These are phyloP conservation scores for Diaporthe sp. DNA, from an alignment of 2,329 filamentous ascomycete species.

Conservation along the genomic window DNA sequence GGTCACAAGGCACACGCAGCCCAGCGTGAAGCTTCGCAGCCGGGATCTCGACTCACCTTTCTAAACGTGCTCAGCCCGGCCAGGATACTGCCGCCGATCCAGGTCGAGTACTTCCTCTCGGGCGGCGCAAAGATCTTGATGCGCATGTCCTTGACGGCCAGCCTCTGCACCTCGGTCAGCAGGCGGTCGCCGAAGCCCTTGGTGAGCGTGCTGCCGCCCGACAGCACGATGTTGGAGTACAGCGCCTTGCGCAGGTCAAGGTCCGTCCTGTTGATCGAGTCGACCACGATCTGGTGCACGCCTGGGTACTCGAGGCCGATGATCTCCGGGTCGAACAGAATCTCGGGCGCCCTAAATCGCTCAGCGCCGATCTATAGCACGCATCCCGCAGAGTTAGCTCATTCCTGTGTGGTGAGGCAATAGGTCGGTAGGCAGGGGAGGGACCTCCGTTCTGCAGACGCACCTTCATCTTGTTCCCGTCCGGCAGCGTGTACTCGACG, in stretches of 20 bases:
- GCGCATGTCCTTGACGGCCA: slow-evolving; percentile 98
- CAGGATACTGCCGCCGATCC: slow-evolving; percentile 98
- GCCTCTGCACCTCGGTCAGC: slow-evolving; percentile 89
- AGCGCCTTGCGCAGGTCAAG: slow-evolving; percentile 94
- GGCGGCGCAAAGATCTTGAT: slow-evolving; percentile 99
- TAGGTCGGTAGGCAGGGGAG: too few relatives aligned
- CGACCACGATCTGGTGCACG: slow-evolving; percentile 97
- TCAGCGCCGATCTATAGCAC: slow-evolving; percentile 83
- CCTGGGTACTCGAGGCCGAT: slow-evolving; percentile 97
- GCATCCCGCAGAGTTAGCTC: neutral
- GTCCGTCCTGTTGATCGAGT: slow-evolving; percentile 94
- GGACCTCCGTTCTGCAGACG: slow-evolving; percentile 29
- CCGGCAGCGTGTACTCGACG: slow-evolving; percentile 90
- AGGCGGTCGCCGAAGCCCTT: slow-evolving; percentile 97
- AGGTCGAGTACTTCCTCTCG: slow-evolving; percentile 98
- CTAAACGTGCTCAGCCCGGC: slow-evolving; percentile 97
- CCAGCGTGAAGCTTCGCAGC: neutral
- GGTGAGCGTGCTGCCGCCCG: slow-evolving; percentile 94
- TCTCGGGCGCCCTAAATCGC: slow-evolving; percentile 95
- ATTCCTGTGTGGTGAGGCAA: neutral
- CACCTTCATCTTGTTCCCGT: slow-evolving; percentile 94
- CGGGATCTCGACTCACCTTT: slow-evolving; percentile 76
- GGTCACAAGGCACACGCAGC: neutral
- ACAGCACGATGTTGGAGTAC: slow-evolving; percentile 97
- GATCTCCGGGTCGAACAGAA: slow-evolving; percentile 96